Percentiles rank a stretch among this genome's conserved stretches.
These are phyloP conservation scores for Passiflora organensis DNA, from an alignment of 345 rosid genomes.

Conservation along the genomic window DNA sequence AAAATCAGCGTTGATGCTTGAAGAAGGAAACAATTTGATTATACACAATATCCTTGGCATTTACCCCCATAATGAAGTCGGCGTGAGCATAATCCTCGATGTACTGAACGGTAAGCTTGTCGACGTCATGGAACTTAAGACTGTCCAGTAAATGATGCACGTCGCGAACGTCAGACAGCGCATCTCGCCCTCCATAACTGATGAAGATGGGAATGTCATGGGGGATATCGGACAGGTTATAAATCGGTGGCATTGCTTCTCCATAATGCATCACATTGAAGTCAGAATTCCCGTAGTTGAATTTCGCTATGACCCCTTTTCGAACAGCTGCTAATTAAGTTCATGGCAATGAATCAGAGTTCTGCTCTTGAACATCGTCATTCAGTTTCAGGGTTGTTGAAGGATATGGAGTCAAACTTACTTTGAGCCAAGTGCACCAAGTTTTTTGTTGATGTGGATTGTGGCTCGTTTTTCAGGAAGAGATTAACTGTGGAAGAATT, in stretches of 20 bases:
- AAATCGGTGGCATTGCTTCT: constrained; percentile 49
- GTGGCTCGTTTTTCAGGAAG: constrained; percentile 63
- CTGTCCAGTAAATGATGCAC: constrained; percentile 50
- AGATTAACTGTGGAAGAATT: constrained; percentile 56
- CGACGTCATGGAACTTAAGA: constrained; percentile 58
- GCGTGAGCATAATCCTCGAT: constrained; percentile 69
- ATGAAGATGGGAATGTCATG: constrained; percentile 58
- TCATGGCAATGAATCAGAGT: not conserved
- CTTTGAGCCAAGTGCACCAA: constrained; percentile 85
- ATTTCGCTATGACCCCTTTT: constrained; percentile 54
- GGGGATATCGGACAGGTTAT: constrained; percentile 78
- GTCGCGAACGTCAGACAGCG: constrained; percentile 58
- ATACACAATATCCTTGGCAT: constrained; percentile 76
- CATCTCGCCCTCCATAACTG: constrained; percentile 70
- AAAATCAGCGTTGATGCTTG: constrained; percentile 24
- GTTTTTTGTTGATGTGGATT: constrained; percentile 76
- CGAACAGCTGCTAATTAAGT: constrained; percentile 52
- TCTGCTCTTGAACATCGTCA: not conserved
- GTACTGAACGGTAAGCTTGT: constrained; percentile 58
- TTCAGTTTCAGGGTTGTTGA: no score
- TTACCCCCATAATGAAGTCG: constrained; percentile 81
- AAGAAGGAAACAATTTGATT: constrained; percentile 55
- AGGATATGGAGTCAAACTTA: constrained; percentile 22
- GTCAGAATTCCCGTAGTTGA: constrained; percentile 54
- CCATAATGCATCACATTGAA: constrained; percentile 59